phyloP scores from a whole-genome alignment of 2,329 filamentous ascomycete species.

The Claviceps quebecensis region DNA sequence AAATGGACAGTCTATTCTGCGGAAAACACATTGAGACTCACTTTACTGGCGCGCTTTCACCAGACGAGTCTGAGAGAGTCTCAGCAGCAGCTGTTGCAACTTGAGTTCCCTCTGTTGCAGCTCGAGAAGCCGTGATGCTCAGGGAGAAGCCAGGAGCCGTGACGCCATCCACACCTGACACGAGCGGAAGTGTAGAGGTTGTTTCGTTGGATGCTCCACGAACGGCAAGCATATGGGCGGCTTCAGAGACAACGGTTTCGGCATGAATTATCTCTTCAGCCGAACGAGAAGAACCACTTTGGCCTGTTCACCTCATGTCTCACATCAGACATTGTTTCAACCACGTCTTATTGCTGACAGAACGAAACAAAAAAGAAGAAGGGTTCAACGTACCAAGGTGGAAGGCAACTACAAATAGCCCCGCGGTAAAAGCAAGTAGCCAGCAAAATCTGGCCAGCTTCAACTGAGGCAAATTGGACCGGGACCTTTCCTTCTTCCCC shows the following conservation, averaged over 20 bases:
- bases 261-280: constrained; percentile 9
- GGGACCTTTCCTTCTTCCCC: background rate
- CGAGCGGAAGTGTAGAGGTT: constrained; percentile 2
- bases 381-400: background rate
- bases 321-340: background rate
- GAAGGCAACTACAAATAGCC: background rate
- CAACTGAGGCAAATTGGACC: background rate
- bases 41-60: constrained; percentile 20
- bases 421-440: constrained; percentile 1
- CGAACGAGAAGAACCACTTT: background rate
- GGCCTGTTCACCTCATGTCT: background rate
- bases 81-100: background rate
- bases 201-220: constrained; percentile 11
- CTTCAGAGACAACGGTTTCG: constrained; percentile 8
- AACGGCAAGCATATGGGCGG: constrained; percentile 11
- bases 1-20: background rate
- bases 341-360: background rate
- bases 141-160: constrained; percentile 6
- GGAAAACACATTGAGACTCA: constrained; percentile 11
- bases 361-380: background rate
- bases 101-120: constrained; percentile 2
- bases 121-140: constrained; percentile 6
- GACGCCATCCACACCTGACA: constrained; percentile 7
- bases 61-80: background rate
- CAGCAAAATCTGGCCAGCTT: constrained; percentile 4